Evolutionary conservation across 2,329 filamentous ascomycete genomes (phyloP).

Genomic region (Xylariaceae sp.): DNA sequence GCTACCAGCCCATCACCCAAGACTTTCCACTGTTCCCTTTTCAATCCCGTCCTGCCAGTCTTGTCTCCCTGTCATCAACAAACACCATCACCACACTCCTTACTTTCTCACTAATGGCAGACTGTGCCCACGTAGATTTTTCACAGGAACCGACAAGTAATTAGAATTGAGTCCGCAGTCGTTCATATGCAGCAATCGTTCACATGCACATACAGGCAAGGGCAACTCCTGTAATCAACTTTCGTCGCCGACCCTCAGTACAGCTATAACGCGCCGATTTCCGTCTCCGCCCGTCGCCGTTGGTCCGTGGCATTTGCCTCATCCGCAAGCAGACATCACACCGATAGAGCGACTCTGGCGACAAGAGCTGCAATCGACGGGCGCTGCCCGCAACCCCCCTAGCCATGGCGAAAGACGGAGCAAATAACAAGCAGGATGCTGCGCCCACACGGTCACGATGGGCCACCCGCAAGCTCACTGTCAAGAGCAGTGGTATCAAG

Average conservation of each 20-base stretch:
- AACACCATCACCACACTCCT: constrained; percentile 5
- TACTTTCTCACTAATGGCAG: constrained; percentile 1
- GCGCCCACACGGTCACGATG: constrained; percentile 80
- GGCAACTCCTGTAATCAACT: background rate
- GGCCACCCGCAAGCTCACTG: constrained; percentile 85
- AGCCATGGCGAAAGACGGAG: constrained; percentile 35
- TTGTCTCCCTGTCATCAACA: constrained; percentile 18
- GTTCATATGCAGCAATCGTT: constrained; percentile 7
- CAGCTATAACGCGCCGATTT: constrained; percentile 5
- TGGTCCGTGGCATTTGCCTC: background rate
- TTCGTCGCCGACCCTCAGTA: constrained; percentile 3
- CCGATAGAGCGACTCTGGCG: constrained; percentile 37
- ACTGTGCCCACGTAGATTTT: constrained; percentile 4
- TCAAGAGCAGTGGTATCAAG: constrained; percentile 71
- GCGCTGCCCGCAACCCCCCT: constrained; percentile 37
- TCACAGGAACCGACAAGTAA: background rate
- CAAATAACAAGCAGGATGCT: constrained; percentile 33
- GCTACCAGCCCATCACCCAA: background rate
- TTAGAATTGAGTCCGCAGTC: constrained; percentile 7
- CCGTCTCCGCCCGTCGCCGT: background rate
- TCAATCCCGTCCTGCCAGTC: constrained; percentile 14
- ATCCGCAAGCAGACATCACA: constrained; percentile 21
- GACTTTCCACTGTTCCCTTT: constrained; percentile 18
- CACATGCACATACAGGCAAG: constrained; percentile 1
- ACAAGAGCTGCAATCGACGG: constrained; percentile 38